Base-by-base conservation (phyloP, 805 yeast species). In the Suhomyces xylopsoci region DNA sequence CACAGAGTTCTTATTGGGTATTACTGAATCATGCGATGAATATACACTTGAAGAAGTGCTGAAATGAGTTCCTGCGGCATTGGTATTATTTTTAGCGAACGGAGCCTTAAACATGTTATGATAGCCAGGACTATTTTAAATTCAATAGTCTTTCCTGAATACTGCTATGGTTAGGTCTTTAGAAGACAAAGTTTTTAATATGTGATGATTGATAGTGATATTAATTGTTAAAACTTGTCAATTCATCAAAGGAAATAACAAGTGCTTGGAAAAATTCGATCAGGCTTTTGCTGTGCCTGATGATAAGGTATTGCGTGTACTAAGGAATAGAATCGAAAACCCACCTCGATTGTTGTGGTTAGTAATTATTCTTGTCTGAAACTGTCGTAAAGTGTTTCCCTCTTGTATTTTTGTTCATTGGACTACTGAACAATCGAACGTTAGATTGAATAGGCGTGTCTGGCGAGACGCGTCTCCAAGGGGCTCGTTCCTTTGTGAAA, bases 21-120 rank as follows among this genome's bases (percentile, higher is more conserved):
- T 53, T 43, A 58, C 62, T n/a, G 59, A 53, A 12, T 68, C 70
- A 14, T 56, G 51, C 5, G 70, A 56, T 19, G 74, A 68, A 51
- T 73, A 73, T 14, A 71, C 72, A 47, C 76, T 70, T 5, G 76
- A 71, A 3, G 76, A 59, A 8, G 69, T 61, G 47, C 76, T 70
- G 49, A 62, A 54, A 50, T 70, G 74, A 20, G 50, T 47, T 19
- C 48, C 48, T 20, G 47, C 38, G n/a, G n/a, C 34, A 30, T 38
- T 41, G 24, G 26, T 9, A 24, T 36, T 36, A 22, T 30, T 47
- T 30, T 46, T 42, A 8, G 20, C 45, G 38, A 25, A 49, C 8
- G 54, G 54, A 20, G 41, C 47, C 30, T 47, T 56, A 17, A 43
- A 44, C 55, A 52, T 51, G 8, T 38, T 36, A 15, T n/a, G 41